phyloP scores from a whole-genome alignment of 129 eudicot species.

The Artemisia annua region DNA sequence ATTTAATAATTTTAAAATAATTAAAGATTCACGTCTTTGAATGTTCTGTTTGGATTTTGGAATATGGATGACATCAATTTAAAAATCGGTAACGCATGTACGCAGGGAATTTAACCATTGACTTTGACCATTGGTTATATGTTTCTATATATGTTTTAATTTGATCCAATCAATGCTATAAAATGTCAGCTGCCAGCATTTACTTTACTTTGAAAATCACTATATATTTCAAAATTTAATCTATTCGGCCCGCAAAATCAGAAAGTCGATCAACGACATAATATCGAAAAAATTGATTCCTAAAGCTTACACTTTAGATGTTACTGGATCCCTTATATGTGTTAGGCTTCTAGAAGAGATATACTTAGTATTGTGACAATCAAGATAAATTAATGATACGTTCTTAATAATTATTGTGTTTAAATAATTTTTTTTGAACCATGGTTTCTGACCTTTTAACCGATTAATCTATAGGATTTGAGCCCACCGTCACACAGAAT shows the following conservation, averaged over 20 bases:
- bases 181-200: slow-evolving; percentile 11
- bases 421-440: too few species aligned
- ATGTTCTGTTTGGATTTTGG: slow-evolving; percentile 10
- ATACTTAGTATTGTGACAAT: background rate
- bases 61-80: slow-evolving; percentile 1
- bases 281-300: background rate
- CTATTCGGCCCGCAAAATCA: background rate
- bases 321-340: background rate
- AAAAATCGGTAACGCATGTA: background rate
- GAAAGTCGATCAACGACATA: background rate
- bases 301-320: background rate
- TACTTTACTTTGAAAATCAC: background rate
- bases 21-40: slow-evolving; percentile 8
- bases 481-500: too few species aligned
- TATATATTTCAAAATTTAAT: background rate
- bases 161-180: background rate
- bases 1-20: background rate
- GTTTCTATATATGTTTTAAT: background rate
- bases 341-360: background rate
- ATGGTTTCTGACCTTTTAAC: too few species aligned
- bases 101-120: background rate
- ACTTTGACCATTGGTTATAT: background rate
- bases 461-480: too few species aligned
- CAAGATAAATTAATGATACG: background rate
- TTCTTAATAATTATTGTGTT: background rate